Percentiles rank a stretch among this genome's conserved stretches.
Evolutionary conservation across 2,329 filamentous ascomycete genomes (phyloP).

Genomic region (Cordyceps fumosorosea): DNA sequence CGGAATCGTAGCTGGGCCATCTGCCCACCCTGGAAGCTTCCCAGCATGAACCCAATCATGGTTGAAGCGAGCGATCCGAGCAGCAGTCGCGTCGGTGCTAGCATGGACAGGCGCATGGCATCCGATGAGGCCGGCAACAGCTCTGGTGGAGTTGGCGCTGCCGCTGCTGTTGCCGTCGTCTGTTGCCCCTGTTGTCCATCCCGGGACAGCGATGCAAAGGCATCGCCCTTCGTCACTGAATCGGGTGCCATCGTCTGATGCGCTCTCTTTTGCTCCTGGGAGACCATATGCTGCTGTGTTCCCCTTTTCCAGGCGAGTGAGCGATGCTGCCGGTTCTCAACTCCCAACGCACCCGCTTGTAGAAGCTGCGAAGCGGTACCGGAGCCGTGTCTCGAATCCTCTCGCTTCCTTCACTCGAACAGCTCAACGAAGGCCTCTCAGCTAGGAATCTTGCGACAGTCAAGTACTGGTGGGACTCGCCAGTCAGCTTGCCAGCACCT

Average conservation of each 20-base stretch:
- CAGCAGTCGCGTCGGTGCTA: conserved; percentile 58
- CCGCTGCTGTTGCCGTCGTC: not conserved
- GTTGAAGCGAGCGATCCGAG: conserved; percentile 59
- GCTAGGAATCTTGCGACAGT: not conserved
- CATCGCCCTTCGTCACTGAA: not conserved
- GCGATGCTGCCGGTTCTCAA: not conserved
- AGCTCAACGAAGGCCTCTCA: conserved; percentile 22
- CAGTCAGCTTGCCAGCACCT: not conserved
- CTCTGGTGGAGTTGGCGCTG: not conserved
- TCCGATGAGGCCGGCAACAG: conserved; percentile 7
- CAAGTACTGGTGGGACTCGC: not conserved
- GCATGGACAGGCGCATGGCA: conserved; percentile 51
- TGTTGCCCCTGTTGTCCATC: not conserved
- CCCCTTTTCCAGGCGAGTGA: not conserved
- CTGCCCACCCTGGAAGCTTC: conserved; percentile 64
- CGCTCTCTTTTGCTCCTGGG: not conserved
- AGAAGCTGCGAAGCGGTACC: not conserved
- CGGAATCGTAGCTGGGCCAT: conserved; percentile 77
- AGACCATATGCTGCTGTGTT: not conserved
- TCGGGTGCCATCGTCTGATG: not conserved
- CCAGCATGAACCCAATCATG: conserved; percentile 62
- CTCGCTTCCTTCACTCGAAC: not conserved
- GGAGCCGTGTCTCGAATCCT: not conserved
- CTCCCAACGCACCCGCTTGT: not conserved
- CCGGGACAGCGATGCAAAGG: conserved; percentile 1